Conservation (phyloP, 1,139 yeast species). For the Pichia sp. region DNA sequence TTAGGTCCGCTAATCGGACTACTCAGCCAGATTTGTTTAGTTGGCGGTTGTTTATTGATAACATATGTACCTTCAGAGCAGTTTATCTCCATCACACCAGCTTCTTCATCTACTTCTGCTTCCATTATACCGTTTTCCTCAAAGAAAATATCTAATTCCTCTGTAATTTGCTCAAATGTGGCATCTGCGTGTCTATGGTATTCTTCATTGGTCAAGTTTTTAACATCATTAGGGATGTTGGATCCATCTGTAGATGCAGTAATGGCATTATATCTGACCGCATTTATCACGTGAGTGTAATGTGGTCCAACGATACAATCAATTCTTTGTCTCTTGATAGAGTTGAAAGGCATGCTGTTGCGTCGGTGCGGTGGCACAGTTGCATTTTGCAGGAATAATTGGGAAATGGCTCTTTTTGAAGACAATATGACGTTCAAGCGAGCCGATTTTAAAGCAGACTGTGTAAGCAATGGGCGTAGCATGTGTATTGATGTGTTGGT, state of each 20-base stretch:
- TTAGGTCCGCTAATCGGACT: slow-evolving; percentile 94
- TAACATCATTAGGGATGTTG: slow-evolving; percentile 43
- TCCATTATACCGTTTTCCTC: slow-evolving; percentile 48
- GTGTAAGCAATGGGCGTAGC: too few species aligned
- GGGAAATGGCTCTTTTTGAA: too few species aligned
- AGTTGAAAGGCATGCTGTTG: too few species aligned
- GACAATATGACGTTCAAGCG: too few species aligned
- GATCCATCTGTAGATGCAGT: slow-evolving; percentile 42
- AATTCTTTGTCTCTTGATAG: not conserved
- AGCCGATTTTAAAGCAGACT: too few species aligned
- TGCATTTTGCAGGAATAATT: too few species aligned
- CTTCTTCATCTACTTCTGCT: slow-evolving; percentile 68
- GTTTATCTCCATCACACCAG: slow-evolving; percentile 72
- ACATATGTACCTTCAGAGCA: slow-evolving; percentile 76
- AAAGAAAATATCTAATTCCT: slow-evolving; percentile 51
- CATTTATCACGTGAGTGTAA: not conserved
- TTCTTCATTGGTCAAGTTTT: slow-evolving; percentile 36
- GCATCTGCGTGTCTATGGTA: slow-evolving; percentile 55
- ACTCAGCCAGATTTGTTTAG: slow-evolving; percentile 87
- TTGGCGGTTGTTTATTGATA: slow-evolving; percentile 90
- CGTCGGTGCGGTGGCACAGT: too few species aligned
- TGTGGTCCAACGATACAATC: not conserved
- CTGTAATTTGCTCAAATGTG: slow-evolving; percentile 58
- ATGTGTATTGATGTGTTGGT: too few species aligned
- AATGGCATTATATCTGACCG: slow-evolving; percentile 19